Evolutionary conservation across 257 asterid species (phyloP), one percentile per base, ranked within the genome.

Genomic region (Nicotiana benthamiana): DNA sequence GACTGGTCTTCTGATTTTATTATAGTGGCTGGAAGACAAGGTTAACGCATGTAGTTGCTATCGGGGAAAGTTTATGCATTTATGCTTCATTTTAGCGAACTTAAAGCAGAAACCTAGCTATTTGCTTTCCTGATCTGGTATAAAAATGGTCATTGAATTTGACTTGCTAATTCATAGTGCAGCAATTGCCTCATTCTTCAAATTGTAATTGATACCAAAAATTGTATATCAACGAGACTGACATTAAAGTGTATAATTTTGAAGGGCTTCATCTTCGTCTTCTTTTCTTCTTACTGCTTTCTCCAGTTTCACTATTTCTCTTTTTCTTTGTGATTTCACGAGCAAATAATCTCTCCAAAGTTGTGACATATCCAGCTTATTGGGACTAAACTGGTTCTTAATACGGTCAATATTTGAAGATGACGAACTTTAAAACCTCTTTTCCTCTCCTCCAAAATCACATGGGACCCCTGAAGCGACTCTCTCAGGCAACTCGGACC

Each of bases 391-490:
- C n/a, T n/a, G n/a, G n/a, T n/a, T n/a, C n/a, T n/a, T n/a, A 9
- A 5, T 32, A 10, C 20, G 30, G 54, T 36, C 53, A 7, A 40
- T 4, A 4, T 32, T 18, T 18, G 17, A 18, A 18, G 27, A 66
- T n/a, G 75, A 66, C 5, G n/a, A 34, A 66, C 20, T 66, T n/a
- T 34, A 83, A 79, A 26, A 32, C 65, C 66, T 74, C n/a, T 54
- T 5, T 13, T 53, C 20, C 62, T 18, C n/a, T 26, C n/a, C n/a
- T 26, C 8, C 66, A 51, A 67, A 28, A 81, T 81, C 84, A 77
- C 74, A 77, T 67, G 82, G 84, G 83, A 80, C 78, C 84, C 81
- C 46, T 34, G 43, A 34, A 6, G 43, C 9, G 43, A 6, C 9
- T 61, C 54, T 43, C 36, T 12, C 52, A n/a, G 51, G 26, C 26